A percentile compares a stretch with the other conserved stretches of the same genome.
phyloP scores from a whole-genome alignment of 306 rosid genomes.

The Datisca glomerata region DNA sequence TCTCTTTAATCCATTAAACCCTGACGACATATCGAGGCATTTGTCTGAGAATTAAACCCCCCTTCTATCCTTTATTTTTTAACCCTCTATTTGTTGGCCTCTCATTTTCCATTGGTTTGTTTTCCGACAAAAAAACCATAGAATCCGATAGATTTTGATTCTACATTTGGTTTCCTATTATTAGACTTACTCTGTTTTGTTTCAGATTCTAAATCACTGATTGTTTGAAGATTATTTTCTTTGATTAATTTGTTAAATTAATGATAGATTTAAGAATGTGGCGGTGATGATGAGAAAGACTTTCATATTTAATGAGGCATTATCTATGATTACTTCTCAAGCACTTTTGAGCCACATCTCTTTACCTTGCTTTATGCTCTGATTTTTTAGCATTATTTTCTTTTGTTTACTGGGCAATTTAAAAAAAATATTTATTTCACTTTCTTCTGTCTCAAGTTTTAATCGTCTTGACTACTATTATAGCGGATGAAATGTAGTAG shows the following conservation, averaged over 20 bases:
- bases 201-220: no score
- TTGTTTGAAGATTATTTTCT: no score
- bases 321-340: constrained; percentile 8
- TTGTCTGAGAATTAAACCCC: constrained; percentile 18
- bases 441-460: no score
- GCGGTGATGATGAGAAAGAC: constrained; percentile 8
- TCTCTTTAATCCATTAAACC: constrained; percentile 19
- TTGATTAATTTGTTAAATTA: no score
- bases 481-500: no score
- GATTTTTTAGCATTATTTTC: background rate
- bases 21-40: constrained; percentile 25
- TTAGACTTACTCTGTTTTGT: no score
- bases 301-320: constrained; percentile 3
- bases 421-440: no score
- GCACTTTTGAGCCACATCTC: constrained; percentile 12
- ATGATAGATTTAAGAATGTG: background rate
- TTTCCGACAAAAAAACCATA: background rate
- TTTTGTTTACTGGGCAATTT: background rate
- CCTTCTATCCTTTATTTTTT: background rate
- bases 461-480: no score
- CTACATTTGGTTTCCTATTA: no score
- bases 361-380: background rate
- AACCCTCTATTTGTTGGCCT: background rate
- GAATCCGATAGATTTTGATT: no score
- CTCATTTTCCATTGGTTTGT: background rate